Conservation (phyloP, 257 asterid species). For the Leonotis leonurus region DNA sequence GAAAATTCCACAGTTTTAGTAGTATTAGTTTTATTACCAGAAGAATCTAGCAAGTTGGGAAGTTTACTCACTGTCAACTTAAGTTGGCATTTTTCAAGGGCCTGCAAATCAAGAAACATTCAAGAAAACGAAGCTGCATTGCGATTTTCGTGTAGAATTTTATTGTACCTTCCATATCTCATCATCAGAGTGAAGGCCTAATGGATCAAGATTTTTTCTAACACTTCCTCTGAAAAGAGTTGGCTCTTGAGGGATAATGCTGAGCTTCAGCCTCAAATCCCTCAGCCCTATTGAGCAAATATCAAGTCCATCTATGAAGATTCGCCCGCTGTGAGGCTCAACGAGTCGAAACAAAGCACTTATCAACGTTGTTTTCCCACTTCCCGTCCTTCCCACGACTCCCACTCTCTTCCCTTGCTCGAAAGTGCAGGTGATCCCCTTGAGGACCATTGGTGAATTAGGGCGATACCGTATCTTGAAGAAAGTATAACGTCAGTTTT, state of each 20-base stretch:
- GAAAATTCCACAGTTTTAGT: neutral
- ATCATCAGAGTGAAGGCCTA: conserved; percentile 58
- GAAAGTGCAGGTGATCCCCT: conserved; percentile 72
- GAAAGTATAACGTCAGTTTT: neutral
- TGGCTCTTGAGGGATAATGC: conserved; percentile 88
- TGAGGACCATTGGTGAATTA: conserved; percentile 62
- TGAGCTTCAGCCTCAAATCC: conserved; percentile 62
- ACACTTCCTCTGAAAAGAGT: conserved; percentile 71
- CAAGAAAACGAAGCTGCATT: neutral
- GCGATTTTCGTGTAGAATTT: neutral
- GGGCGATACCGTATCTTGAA: conserved; percentile 62
- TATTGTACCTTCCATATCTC: conserved; percentile 64
- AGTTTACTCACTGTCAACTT: conserved; percentile 46
- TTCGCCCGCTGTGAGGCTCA: conserved; percentile 57
- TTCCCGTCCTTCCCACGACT: conserved; percentile 87
- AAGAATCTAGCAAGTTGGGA: conserved; percentile 58
- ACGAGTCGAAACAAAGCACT: conserved; percentile 74
- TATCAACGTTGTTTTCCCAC: conserved; percentile 78
- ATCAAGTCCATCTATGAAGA: conserved; percentile 52
- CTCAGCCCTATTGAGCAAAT: conserved; percentile 61
- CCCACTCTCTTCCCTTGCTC: conserved; percentile 61
- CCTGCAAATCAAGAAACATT: conserved; percentile 32
- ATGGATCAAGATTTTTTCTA: conserved; percentile 68
- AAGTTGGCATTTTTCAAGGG: conserved; percentile 68
- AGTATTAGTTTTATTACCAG: conserved; percentile 32